Evolutionary conservation across 306 rosid genomes (phyloP), one percentile per base, ranked within the genome.

Genomic region (Lablab purpureus): DNA sequence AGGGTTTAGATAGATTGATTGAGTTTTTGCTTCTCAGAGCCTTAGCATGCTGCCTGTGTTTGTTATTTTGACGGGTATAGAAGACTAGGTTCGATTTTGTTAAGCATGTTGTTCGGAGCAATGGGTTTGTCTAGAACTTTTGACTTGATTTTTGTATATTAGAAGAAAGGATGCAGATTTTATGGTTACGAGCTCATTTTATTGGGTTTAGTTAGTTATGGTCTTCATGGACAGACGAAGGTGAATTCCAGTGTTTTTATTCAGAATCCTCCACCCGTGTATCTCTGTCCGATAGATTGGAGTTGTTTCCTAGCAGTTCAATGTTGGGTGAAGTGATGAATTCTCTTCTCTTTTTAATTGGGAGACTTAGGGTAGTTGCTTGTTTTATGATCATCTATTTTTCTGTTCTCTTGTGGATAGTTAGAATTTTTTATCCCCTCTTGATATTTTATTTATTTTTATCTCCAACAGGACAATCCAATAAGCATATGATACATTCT

Each of bases 161-260:
- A 40, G 7, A 17, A 18, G 40, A 41, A 40, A 37, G 3, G 25
- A 0, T 13, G 17, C 45, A 45, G 30, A 5, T 46, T 47, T 21
- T 14, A 41, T 76, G 51, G n/a, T 12, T 49, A 21, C 41, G 27
- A 41, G 36, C 41, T 65, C 37, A 21, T 80, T 73, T 40, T 80
- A 10, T 80, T 10, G 15, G 41, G 72, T 60, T 58, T 25, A 4
- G 4, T 25, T 22, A 21, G 4, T 25, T 22, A 21, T 46, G 17
- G 59, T 15, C 8, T 47, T 19, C 27, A 13, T 5, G 41, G 52
- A 12, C 10, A 0, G 19, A 37, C n/a, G 70, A n/a, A 47, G 55
- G 52, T 56, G 8, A 45, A 54, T 54, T 46, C 58, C 17, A 21
- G 17, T 70, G 41, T 43, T n/a, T 43, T 74, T 41, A 43, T 17